phyloP scores from a whole-genome alignment of 495 filamentous ascomycete species.

The Neurospora intermedia region DNA sequence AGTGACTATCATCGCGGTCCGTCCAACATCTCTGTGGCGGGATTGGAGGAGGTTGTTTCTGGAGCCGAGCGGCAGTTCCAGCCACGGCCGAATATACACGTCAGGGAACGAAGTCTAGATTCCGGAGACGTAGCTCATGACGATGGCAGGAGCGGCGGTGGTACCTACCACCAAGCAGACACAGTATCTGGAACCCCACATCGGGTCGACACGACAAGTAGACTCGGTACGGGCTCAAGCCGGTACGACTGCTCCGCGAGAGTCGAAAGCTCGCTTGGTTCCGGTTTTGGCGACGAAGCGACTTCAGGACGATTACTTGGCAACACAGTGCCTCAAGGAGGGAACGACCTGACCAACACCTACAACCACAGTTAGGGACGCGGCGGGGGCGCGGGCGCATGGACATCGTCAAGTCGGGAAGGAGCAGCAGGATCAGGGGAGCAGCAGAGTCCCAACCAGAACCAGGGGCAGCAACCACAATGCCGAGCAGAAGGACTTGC shows the following conservation, averaged over 20 bases:
- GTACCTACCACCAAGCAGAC: background rate
- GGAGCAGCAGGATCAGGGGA: background rate
- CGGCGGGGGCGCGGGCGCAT: background rate
- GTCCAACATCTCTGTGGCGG: background rate
- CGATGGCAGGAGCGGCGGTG: background rate
- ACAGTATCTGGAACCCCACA: background rate
- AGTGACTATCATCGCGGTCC: background rate
- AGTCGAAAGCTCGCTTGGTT: background rate
- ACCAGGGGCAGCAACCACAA: background rate
- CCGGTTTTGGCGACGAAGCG: background rate
- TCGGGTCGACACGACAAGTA: background rate
- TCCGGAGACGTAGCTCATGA: background rate
- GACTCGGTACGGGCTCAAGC: background rate
- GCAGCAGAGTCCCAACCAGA: background rate
- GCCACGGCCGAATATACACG: background rate
- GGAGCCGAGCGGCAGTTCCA: background rate
- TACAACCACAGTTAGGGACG: conserved; percentile 1
- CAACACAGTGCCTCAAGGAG: background rate
- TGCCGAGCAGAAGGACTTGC: background rate
- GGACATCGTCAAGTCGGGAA: background rate
- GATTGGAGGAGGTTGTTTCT: background rate
- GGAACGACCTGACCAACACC: background rate
- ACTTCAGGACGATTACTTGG: background rate
- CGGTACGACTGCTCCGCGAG: background rate
- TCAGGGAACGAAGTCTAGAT: background rate